Conservation (phyloP, 2,329 filamentous ascomycete genomes). For the Lasiodiplodia sp. region DNA sequence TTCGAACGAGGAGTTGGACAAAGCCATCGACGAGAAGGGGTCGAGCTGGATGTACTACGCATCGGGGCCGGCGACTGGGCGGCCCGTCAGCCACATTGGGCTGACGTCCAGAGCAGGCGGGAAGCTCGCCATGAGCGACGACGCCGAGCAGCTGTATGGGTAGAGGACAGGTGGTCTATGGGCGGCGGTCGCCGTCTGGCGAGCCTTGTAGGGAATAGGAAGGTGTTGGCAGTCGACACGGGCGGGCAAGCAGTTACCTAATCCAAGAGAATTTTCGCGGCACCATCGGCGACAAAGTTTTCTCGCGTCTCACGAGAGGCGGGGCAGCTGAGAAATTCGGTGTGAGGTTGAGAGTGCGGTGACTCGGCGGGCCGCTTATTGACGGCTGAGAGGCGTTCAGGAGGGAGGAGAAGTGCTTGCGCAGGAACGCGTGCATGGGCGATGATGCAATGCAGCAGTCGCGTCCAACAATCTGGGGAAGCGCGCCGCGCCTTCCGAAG, state of each 20-base stretch:
- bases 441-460: slow-evolving; percentile 25
- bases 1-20: slow-evolving; percentile 21
- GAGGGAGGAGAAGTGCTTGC: slow-evolving; percentile 11
- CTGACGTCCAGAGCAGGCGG: slow-evolving; percentile 10
- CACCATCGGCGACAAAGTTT: slow-evolving; percentile 16
- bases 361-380: slow-evolving; percentile 3
- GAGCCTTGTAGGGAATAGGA: neutral
- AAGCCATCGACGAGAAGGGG: slow-evolving; percentile 19
- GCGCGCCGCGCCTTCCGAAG: slow-evolving; percentile 13
- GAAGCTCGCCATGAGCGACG: slow-evolving; percentile 16
- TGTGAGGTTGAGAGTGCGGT: neutral
- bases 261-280: slow-evolving; percentile 13
- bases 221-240: slow-evolving; percentile 8
- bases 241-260: slow-evolving; percentile 16
- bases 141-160: slow-evolving; percentile 15
- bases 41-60: slow-evolving; percentile 20
- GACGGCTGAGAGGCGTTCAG: slow-evolving; percentile 21
- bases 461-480: slow-evolving; percentile 22
- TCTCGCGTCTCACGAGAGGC: slow-evolving; percentile 23
- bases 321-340: slow-evolving; percentile 21
- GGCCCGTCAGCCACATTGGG: slow-evolving; percentile 20
- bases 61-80: slow-evolving; percentile 1
- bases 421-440: slow-evolving; percentile 22
- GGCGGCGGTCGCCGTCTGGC: neutral
- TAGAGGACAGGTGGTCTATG: neutral